Conservation (phyloP, 345 rosid species). For the Diplotaxis tenuifolia region DNA sequence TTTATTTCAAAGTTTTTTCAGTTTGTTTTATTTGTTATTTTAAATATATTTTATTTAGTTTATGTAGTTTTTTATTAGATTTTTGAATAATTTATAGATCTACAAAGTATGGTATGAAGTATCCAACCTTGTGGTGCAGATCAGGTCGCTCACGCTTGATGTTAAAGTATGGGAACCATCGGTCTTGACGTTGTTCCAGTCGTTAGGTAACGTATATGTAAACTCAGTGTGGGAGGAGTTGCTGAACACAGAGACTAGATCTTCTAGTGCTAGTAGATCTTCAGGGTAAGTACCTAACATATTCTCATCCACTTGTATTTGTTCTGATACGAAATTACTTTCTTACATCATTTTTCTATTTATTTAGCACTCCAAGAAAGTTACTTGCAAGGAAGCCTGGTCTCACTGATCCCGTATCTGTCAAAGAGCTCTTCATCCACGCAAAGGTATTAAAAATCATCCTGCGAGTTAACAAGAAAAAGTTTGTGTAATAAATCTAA, state of each 20-base stretch:
- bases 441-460: constrained; percentile 52
- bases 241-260: constrained; percentile 42
- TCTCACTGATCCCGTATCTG: constrained; percentile 53
- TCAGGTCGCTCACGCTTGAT: constrained; percentile 74
- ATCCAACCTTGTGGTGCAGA: constrained; percentile 44
- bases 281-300: constrained; percentile 43
- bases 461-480: background rate
- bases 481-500: background rate
- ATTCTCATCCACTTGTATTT: constrained; percentile 7
- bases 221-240: constrained; percentile 85
- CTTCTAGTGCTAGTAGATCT: constrained; percentile 37
- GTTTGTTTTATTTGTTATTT: no score
- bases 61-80: no score
- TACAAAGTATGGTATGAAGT: background rate
- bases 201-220: constrained; percentile 64
- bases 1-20: no score
- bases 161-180: constrained; percentile 87
- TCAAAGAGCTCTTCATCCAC: constrained; percentile 74
- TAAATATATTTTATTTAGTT: no score
- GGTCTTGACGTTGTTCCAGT: constrained; percentile 64
- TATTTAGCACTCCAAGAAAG: constrained; percentile 45
- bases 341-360: background rate
- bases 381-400: constrained; percentile 56
- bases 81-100: no score
- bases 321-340: no score